A percentile compares a stretch with the other conserved stretches of the same genome.
Evolutionary conservation across 177 flowering plant species (phyloP).

Genomic region (Vitis hybrid): DNA sequence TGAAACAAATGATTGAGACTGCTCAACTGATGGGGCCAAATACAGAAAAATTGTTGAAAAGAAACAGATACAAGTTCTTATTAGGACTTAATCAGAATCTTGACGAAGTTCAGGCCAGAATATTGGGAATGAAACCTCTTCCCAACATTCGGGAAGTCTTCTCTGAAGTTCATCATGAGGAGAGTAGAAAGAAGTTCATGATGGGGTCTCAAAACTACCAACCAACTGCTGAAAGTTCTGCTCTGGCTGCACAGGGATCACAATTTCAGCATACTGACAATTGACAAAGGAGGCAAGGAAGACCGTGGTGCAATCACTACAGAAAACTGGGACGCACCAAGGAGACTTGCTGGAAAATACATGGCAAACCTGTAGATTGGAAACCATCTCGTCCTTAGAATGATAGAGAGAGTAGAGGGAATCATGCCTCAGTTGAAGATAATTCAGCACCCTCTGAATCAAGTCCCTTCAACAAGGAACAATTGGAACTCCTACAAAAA

Average conservation of each 20-base stretch:
- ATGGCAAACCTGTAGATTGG: background rate
- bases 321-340: background rate
- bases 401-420: background rate
- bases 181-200: background rate
- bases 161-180: background rate
- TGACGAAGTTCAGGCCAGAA: too few species aligned
- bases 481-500: too few species aligned
- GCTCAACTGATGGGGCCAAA: background rate
- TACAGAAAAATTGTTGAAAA: background rate
- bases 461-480: too few species aligned
- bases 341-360: background rate
- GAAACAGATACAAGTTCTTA: background rate
- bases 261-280: background rate
- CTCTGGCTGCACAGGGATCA: background rate
- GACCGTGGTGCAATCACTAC: background rate
- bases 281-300: background rate
- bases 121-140: too few species aligned
- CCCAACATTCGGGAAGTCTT: too few species aligned
- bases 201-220: background rate
- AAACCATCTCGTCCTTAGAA: background rate
- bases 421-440: too few species aligned
- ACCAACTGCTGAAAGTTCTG: background rate
- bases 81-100: too few species aligned
- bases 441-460: too few species aligned
- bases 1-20: background rate